Evolutionary conservation across 176 grass and related monocot species (phyloP).

Genomic region (Secale cereale): DNA sequence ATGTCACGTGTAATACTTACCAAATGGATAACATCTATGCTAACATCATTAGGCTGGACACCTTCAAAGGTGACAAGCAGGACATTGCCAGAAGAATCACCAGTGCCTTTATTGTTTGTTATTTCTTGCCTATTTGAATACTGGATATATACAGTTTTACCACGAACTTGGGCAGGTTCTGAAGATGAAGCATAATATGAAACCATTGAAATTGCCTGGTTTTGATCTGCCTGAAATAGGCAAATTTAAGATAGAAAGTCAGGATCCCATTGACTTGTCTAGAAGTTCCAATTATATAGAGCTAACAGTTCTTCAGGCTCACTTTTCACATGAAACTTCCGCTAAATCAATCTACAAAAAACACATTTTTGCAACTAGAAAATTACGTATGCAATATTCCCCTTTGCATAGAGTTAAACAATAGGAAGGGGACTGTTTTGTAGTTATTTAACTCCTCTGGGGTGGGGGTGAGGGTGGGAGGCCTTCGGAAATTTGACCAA

Average conservation of each 20-base stretch:
- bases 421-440: neutral
- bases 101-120: slow-evolving; percentile 78
- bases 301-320: neutral
- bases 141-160: slow-evolving; percentile 95
- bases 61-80: slow-evolving; percentile 92
- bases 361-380: neutral
- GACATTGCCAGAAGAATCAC: slow-evolving; percentile 81
- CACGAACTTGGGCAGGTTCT: slow-evolving; percentile 92
- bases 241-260: slow-evolving; percentile 17
- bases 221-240: slow-evolving; percentile 70
- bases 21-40: slow-evolving; percentile 97
- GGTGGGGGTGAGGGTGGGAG: no score
- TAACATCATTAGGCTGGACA: slow-evolving; percentile 78
- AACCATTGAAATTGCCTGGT: slow-evolving; percentile 96
- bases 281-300: neutral
- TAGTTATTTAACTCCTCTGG: neutral
- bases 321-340: slow-evolving; percentile 6
- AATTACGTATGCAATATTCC: neutral
- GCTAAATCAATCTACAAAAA: neutral
- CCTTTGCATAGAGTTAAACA: slow-evolving; percentile 11
- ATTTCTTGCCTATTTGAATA: slow-evolving; percentile 98
- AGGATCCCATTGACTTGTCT: slow-evolving; percentile 4
- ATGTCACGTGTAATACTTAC: slow-evolving; percentile 37
- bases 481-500: neutral
- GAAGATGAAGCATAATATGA: slow-evolving; percentile 85